Conservation (phyloP, 768 basidiomycete genomes). For the Tulasnella sp. region DNA sequence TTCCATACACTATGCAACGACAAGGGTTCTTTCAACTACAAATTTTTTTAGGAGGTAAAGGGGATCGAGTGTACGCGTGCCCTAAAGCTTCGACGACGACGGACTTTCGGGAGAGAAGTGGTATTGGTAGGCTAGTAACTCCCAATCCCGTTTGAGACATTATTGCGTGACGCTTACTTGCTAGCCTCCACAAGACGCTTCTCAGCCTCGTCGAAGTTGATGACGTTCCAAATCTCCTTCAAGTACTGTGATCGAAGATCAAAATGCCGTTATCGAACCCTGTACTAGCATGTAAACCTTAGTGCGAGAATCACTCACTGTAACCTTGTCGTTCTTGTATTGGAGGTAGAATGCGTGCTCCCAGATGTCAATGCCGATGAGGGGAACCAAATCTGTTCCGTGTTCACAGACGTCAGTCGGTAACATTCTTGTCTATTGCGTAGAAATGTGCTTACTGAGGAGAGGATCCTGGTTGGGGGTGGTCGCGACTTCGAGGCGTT, state of each 20-base stretch:
- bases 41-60: not conserved
- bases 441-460: conserved; percentile 41
- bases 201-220: conserved; percentile 74
- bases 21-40: not conserved
- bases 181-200: conserved; percentile 50
- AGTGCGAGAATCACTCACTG: conserved; percentile 53
- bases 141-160: conserved; percentile 4
- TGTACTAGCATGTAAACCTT: not conserved
- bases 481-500: conserved; percentile 43
- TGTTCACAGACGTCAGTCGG: not conserved
- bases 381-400: conserved; percentile 51
- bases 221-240: conserved; percentile 68
- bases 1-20: not conserved
- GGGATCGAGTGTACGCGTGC: not conserved
- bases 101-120: not conserved
- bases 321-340: conserved; percentile 90
- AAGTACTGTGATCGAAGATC: conserved; percentile 52
- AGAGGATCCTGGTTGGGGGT: conserved; percentile 52
- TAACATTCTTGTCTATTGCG: not conserved
- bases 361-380: conserved; percentile 94
- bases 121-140: not conserved
- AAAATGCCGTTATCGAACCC: not conserved
- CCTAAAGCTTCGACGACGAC: not conserved
- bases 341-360: conserved; percentile 92
- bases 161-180: conserved; percentile 17